phyloP scores from a whole-genome alignment of 768 basidiomycete genomes.

The Boletus vinaceobasis region DNA sequence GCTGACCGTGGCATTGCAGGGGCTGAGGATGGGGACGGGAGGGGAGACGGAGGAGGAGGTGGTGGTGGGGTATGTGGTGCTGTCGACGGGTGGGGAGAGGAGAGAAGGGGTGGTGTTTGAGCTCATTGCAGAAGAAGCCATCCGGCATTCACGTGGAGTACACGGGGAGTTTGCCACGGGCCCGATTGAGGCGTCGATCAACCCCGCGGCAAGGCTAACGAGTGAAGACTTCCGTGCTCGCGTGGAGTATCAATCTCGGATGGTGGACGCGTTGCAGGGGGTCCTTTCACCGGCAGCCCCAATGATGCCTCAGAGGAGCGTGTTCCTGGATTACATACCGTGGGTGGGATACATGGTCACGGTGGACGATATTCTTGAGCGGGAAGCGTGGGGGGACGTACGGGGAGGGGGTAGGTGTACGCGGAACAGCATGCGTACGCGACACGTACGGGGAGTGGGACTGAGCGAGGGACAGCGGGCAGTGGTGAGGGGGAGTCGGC shows the following conservation, averaged over 20 bases:
- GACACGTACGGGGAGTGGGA: slow-evolving; percentile 43
- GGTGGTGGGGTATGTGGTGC: slow-evolving; percentile 49
- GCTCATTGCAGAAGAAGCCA: slow-evolving; percentile 47
- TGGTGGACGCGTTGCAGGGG: slow-evolving; percentile 46
- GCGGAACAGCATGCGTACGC: slow-evolving; percentile 50
- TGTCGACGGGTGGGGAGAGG: slow-evolving; percentile 28
- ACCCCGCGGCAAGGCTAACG: slow-evolving; percentile 28
- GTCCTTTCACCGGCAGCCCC: slow-evolving; percentile 43
- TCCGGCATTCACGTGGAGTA: slow-evolving; percentile 46
- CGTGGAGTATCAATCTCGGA: slow-evolving; percentile 42
- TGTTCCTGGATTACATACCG: slow-evolving; percentile 70
- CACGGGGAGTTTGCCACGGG: slow-evolving; percentile 30
- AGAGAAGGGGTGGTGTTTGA: slow-evolving; percentile 31
- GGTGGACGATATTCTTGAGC: slow-evolving; percentile 52
- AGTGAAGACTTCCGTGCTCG: slow-evolving; percentile 35
- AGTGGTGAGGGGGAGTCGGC: slow-evolving; percentile 28
- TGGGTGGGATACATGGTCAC: slow-evolving; percentile 61
- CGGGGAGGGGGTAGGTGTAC: slow-evolving; percentile 39
- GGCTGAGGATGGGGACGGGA: slow-evolving; percentile 17
- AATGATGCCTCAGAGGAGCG: slow-evolving; percentile 40
- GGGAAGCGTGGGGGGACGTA: slow-evolving; percentile 30
- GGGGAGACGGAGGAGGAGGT: slow-evolving; percentile 45
- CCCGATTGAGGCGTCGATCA: slow-evolving; percentile 34
- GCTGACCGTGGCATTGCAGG: slow-evolving; percentile 18
- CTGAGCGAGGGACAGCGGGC: slow-evolving; percentile 38